Evolutionary conservation across 352 stramenopile genomes (phyloP).

Genomic region (Phytophthora cajani): DNA sequence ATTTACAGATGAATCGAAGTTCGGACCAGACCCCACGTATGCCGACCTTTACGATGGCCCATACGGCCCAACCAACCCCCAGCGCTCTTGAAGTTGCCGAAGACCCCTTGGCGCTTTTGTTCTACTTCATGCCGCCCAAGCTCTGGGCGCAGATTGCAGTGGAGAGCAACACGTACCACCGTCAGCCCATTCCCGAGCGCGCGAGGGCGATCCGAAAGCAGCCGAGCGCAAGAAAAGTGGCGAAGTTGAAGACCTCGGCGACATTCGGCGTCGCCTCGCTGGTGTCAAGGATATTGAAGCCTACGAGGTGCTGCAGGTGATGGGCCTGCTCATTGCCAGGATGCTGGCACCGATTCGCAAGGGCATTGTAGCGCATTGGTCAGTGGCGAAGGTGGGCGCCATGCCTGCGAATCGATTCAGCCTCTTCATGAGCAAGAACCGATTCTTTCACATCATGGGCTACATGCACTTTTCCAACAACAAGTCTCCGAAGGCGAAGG

Average conservation of each 20-base stretch:
- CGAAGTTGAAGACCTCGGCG: background rate
- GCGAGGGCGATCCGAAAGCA: background rate
- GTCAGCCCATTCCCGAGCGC: background rate
- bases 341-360: conserved; percentile 5
- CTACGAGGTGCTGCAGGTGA: background rate
- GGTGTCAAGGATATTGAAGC: background rate
- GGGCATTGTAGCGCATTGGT: conserved; percentile 3
- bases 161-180: background rate
- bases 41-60: background rate
- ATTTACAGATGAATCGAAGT: conserved; percentile 1
- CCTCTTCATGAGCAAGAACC: conserved; percentile 5
- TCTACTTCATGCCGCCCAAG: background rate
- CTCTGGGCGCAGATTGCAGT: background rate
- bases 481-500: too few species aligned
- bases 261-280: background rate
- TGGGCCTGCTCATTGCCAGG: background rate
- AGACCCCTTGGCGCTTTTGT: background rate
- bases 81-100: background rate
- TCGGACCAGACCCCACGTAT: background rate
- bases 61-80: background rate
- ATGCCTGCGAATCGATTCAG: conserved; percentile 2
- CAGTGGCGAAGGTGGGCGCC: background rate
- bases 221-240: background rate
- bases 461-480: conserved; percentile 19
- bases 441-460: conserved; percentile 8